A percentile compares a stretch with the other conserved stretches of the same genome.
These are phyloP conservation scores for Colletotrichum sp. DNA, from an alignment of 2,329 filamentous ascomycete genomes.

Conservation along the genomic window DNA sequence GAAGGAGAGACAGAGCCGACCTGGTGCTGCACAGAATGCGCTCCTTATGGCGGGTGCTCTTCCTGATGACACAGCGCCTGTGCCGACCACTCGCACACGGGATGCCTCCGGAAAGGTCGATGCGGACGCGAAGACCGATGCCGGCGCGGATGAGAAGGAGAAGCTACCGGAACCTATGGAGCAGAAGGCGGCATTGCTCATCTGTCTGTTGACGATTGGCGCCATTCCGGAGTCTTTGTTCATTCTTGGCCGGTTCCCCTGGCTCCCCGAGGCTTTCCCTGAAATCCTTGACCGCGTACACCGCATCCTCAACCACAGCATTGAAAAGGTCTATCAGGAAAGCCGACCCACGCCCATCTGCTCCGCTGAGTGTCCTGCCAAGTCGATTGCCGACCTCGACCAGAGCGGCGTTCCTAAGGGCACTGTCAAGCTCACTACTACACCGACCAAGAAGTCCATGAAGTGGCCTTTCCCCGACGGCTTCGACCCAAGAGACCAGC, in stretches of 20 bases:
- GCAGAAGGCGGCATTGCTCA: slow-evolving; percentile 86
- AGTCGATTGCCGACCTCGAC: slow-evolving; percentile 58
- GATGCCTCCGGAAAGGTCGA: slow-evolving; percentile 59
- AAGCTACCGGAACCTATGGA: slow-evolving; percentile 76
- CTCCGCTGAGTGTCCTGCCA: slow-evolving; percentile 43
- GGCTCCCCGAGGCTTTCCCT: slow-evolving; percentile 85
- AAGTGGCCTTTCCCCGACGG: slow-evolving; percentile 87
- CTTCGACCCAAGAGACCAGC: slow-evolving; percentile 72
- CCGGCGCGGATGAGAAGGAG: slow-evolving; percentile 52
- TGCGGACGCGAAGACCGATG: slow-evolving; percentile 54
- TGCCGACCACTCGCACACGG: slow-evolving; percentile 47
- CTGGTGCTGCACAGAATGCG: slow-evolving; percentile 79
- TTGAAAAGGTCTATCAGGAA: slow-evolving; percentile 73
- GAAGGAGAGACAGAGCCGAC: slow-evolving; percentile 72
- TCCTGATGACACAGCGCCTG: slow-evolving; percentile 75
- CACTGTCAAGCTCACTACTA: slow-evolving; percentile 64
- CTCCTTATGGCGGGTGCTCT: slow-evolving; percentile 86
- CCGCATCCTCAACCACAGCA: slow-evolving; percentile 81
- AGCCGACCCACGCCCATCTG: slow-evolving; percentile 40
- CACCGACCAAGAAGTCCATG: slow-evolving; percentile 69
- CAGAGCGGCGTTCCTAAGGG: slow-evolving; percentile 74
- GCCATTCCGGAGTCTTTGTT: slow-evolving; percentile 92
- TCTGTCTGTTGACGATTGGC: slow-evolving; percentile 86
- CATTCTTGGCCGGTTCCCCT: slow-evolving; percentile 89
- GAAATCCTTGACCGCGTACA: slow-evolving; percentile 82